These are phyloP conservation scores for Podaxis sp. DNA, from an alignment of 768 basidiomycete species.

Conservation along the genomic window DNA sequence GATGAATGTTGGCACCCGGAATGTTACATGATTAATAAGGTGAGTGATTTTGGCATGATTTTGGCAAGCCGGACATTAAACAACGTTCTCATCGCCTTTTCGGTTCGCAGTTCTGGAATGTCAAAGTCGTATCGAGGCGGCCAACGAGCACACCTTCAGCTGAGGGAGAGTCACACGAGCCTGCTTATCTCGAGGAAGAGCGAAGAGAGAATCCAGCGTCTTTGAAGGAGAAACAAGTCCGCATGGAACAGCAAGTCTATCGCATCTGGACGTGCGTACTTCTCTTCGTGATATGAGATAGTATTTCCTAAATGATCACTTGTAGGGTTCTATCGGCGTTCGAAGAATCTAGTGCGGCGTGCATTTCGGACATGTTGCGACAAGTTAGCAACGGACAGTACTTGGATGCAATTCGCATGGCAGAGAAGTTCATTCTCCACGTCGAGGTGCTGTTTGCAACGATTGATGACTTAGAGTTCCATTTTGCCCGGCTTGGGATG, in stretches of 20 bases:
- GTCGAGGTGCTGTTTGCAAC: constrained; percentile 97
- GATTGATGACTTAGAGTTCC: constrained; percentile 92
- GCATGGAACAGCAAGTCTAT: constrained; percentile 97
- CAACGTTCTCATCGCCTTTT: not conserved
- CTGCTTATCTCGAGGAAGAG: constrained; percentile 75
- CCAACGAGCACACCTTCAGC: constrained; percentile 59
- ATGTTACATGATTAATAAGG: constrained; percentile 99
- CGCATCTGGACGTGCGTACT: constrained; percentile 95
- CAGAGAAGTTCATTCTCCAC: constrained; percentile 97
- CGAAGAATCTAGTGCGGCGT: constrained; percentile 98
- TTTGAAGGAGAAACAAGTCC: constrained; percentile 85
- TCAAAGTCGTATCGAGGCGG: constrained; percentile 80
- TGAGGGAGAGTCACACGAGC: constrained; percentile 50
- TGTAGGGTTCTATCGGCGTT: constrained; percentile 90
- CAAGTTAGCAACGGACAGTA: constrained; percentile 97
- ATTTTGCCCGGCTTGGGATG: constrained; percentile 74
- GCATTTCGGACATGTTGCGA: constrained; percentile 97
- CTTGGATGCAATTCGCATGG: constrained; percentile 96
- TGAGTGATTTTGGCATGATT: constrained; percentile 30
- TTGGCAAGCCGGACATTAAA: not conserved
- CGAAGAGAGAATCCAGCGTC: constrained; percentile 70
- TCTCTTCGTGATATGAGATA: not conserved
- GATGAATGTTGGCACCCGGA: constrained; percentile 99
- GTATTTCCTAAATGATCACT: constrained; percentile 11
- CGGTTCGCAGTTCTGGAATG: constrained; percentile 89